Percentiles rank a stretch among this genome's conserved stretches.
phyloP scores from a whole-genome alignment of 805 yeast species.

The Metschnikowia aberdeeniae region DNA sequence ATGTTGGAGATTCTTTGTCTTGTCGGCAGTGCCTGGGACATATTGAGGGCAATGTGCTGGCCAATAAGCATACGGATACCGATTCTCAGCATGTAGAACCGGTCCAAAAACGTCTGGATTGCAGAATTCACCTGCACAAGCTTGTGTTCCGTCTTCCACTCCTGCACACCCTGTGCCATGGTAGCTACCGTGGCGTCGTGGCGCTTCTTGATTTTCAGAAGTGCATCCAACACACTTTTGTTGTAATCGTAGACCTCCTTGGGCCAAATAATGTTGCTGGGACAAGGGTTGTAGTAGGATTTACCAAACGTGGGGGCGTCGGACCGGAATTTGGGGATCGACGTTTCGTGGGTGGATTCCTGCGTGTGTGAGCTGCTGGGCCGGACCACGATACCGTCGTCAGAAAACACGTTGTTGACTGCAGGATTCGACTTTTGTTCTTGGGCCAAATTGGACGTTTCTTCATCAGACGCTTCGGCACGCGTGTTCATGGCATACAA shows the following conservation, averaged over 20 bases:
- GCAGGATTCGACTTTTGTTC: constrained; percentile 32
- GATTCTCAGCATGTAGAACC: constrained; percentile 85
- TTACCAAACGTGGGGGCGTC: constrained; percentile 40
- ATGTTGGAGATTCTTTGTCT: constrained; percentile 34
- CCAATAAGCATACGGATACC: constrained; percentile 93
- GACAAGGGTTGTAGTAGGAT: constrained; percentile 51
- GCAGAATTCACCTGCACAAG: constrained; percentile 58
- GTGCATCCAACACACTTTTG: constrained; percentile 57
- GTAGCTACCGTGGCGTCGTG: constrained; percentile 94
- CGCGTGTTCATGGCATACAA: constrained; percentile 18
- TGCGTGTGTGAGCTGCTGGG: constrained; percentile 15
- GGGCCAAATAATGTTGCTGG: constrained; percentile 61
- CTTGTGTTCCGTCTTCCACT: constrained; percentile 64
- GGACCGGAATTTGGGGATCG: constrained; percentile 7
- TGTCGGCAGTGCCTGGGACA: constrained; percentile 51
- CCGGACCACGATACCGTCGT: constrained; percentile 48
- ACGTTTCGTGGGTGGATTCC: constrained; percentile 7
- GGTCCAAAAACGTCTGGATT: constrained; percentile 75
- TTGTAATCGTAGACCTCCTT: constrained; percentile 71
- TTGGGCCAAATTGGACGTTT: constrained; percentile 27
- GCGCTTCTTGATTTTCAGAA: constrained; percentile 69
- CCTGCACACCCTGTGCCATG: constrained; percentile 87
- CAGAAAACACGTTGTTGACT: constrained; percentile 39
- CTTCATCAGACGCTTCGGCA: constrained; percentile 10
- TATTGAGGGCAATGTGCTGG: constrained; percentile 83